Evolutionary conservation across 2,329 filamentous ascomycete species (phyloP), one percentile per base, ranked within the genome.

Genomic region (Claviceps sp.): DNA sequence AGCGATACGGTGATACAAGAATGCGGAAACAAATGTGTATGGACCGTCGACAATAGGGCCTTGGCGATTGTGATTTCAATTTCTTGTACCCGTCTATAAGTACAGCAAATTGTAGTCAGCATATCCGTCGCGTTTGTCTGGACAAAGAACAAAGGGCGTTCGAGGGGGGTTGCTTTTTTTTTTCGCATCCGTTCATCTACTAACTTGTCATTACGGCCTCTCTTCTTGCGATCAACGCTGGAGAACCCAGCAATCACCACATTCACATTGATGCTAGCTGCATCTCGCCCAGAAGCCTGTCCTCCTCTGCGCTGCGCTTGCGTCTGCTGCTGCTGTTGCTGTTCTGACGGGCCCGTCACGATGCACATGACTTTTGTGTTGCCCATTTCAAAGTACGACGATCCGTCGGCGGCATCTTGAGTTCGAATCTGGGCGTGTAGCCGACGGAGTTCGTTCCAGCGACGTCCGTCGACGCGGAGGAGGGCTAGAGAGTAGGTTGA

Each of bases 281-380:
- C 66, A 14, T 73, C 69, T 9, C 72, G 61, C 69, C 53, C 76
- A 68, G 34, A 69, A 64, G 54, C 72, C 67, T 59, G 77, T 69
- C 49, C 77, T 34, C 59, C 64, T 1, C 64, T 59, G 50, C 61
- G 60, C 34, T 64, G 63, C 55, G 61, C 59, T 55, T 68, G 68
- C 48, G 70, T 67, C 69, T 98, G 93, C 50, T 60, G 60, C 34
- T 98, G 93, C 51, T 61, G 60, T 30, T 69, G 68, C 50, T 71
- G 70, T 69, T 98, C 93, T 40, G 79, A 81, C 0, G 93, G 93
- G 0, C 93, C 93, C 1, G 84, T 82, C 47, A 98, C 84, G 24
- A 90, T 88, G 70, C 91, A 96, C 70, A 97, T 87, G 60, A 98
- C 85, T 65, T 95, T 93, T 22, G 93, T 98, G 70, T 97, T 95